phyloP scores from a whole-genome alignment of 495 filamentous ascomycete genomes.

The Symbiotaphrina buchneri region DNA sequence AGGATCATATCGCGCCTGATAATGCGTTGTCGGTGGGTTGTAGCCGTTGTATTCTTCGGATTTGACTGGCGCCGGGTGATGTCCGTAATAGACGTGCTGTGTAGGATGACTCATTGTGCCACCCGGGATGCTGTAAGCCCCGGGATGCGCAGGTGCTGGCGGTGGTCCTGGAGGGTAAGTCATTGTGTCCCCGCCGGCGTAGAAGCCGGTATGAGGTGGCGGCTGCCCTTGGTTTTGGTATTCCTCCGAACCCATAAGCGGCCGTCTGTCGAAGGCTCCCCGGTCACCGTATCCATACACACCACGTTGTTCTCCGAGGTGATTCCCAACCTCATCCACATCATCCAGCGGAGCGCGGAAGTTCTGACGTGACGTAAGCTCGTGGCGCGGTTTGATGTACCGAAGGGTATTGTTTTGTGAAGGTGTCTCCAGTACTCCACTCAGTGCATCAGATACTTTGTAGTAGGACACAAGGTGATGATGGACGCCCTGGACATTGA shows the following conservation, averaged over 20 bases:
- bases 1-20: neutral
- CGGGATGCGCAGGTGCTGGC: neutral
- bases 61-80: neutral
- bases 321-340: conserved; percentile 12
- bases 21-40: neutral
- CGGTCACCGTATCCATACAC: too few relatives aligned
- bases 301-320: too few relatives aligned
- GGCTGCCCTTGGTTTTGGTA: conserved; percentile 1
- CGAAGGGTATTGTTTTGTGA: conserved; percentile 29
- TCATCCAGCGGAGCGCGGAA: conserved; percentile 51
- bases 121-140: neutral
- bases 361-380: conserved; percentile 41
- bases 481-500: conserved; percentile 39
- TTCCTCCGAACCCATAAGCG: neutral
- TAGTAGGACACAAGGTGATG: conserved; percentile 87
- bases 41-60: conserved; percentile 1
- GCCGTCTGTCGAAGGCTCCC: conserved; percentile 1
- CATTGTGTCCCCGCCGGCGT: neutral
- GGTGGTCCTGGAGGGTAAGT: neutral
- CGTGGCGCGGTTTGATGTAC: conserved; percentile 28
- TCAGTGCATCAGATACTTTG: conserved; percentile 49
- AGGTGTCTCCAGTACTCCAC: conserved; percentile 33
- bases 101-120: neutral
- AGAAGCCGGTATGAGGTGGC: neutral
- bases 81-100: conserved; percentile 1